Evolutionary conservation across 371 early-diverging fungal species (phyloP), one percentile per base, ranked within the genome.

Genomic region (Mucor saturninus): DNA sequence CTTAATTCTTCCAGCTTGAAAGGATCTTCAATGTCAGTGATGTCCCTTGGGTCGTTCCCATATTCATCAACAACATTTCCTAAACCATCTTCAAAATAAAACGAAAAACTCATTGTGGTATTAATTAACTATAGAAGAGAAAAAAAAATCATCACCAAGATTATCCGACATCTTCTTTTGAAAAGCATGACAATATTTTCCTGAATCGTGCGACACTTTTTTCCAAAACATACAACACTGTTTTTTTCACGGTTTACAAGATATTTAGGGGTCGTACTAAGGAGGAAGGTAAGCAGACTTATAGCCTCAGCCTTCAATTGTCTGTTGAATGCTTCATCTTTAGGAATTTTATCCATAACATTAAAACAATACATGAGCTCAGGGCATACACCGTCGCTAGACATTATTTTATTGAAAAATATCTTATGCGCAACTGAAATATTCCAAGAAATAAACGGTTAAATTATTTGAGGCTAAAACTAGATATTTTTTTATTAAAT

Each of bases 261-360:
- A 6, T 38, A 38, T 38, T 38, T 38, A 38, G 38, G 38, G 38
- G 38, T 38, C 38, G 38, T 38, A 38, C 38, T 31, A 43, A 26
- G 45, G 45, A 13, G 56, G 43, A 56, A 56, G 56, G 56, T 56
- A 56, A 45, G 45, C 56, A 43, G 21, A 4, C 40, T 45, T 56
- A 40, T 56, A 56, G 56, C 42, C 42, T 55, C 55, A 15, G 26
- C 42, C 42, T 29, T 55, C 55, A 55, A 55, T 40, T 42, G 55
- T 55, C 55, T 55, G 14, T 55, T 55, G 57, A 57, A 45, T 57
- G 57, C 50, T 58, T 58, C 59, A 49, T 48, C 59, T 58, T 50
- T 48, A 49, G 21, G 59, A 58, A 58, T 49, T 58, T 50, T 46
- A 45, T 56, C 30, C 57, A 45, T 45, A 56, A 56, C 43, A 43